Evolutionary conservation across 2,329 filamentous ascomycete genomes (phyloP), one percentile per base, ranked within the genome.

Genomic region (Juglanconis sp.): DNA sequence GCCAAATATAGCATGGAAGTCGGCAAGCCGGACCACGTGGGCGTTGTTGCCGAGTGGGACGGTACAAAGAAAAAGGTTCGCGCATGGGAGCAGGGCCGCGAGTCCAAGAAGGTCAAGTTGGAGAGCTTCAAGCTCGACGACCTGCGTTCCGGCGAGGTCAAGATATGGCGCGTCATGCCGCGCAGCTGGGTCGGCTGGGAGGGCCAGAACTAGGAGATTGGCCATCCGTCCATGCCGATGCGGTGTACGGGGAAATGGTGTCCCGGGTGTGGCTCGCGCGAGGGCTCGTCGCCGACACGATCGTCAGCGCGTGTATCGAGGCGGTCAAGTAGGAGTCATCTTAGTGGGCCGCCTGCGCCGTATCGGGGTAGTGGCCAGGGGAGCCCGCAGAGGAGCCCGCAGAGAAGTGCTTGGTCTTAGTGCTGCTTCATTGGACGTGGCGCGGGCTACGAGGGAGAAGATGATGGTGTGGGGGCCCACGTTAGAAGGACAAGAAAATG

Each of bases 41-140:
- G 85, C 2, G 79, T 99, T 2, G 94, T 99, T 4, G 85, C 92
- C 9, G 95, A 99, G 73, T 99, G 95, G 95, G 95, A 99, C 73
- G 95, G 95, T 3, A 96, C 92, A 46, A 96, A 97, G 84, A 96
- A 96, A 83, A 97, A 98, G 81, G 89, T 99, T 32, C 81, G 93
- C 34, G 93, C 89, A 1, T 98, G 92, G 91, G 95, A 98, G 74
- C 95, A 99, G 72, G 94, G 94, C 0, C 81, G 94, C 13, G 94
- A 98, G 78, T 93, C 87, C 73, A 94, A 90, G 74, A 98, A 97
- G 80, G 88, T 96, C 57, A 95, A 96, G 79, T 79, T 91, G 63
- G 94, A 98, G 80, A 96, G 92, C 76, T 98, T 94, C 77, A 91
- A 93, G 77, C 82, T 99, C 63, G 92, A 93, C 49, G 95, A 99